Conservation (phyloP, 306 rosid genomes). For the Dalbergia cochinchinensis region DNA sequence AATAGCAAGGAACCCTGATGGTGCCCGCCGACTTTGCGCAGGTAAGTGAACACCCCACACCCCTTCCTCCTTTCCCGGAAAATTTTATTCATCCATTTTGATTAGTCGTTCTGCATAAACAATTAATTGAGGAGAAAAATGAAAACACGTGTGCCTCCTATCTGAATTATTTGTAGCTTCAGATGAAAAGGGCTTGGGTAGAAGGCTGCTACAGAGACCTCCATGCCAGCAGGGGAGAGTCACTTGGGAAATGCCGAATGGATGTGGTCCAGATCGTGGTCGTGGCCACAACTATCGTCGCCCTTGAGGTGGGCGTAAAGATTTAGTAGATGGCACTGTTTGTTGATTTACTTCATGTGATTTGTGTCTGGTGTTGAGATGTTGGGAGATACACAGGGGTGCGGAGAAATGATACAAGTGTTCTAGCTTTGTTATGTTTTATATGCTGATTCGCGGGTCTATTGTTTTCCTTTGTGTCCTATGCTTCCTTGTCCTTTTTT, state of each 20-base stretch:
- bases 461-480: too few relatives aligned
- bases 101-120: background rate
- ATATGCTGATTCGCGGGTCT: too few relatives aligned
- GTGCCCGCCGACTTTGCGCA: background rate
- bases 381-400: too few relatives aligned
- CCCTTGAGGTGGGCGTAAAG: background rate
- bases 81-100: too few relatives aligned
- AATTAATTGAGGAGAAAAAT: background rate
- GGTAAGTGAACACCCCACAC: background rate
- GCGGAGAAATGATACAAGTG: too few relatives aligned
- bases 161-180: background rate
- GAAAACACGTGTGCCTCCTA: background rate
- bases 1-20: conserved; percentile 13
- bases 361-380: background rate
- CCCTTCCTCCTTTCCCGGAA: too few relatives aligned
- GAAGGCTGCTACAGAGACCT: background rate
- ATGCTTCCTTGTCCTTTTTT: too few relatives aligned
- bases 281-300: background rate
- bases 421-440: too few relatives aligned
- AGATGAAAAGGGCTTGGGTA: background rate
- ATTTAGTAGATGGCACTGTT: background rate
- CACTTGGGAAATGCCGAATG: background rate
- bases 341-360: background rate
- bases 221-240: background rate
- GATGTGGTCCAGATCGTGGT: too few relatives aligned